Base-by-base conservation (phyloP, 1,139 yeast genomes). In the Candida tetrigidarum region DNA sequence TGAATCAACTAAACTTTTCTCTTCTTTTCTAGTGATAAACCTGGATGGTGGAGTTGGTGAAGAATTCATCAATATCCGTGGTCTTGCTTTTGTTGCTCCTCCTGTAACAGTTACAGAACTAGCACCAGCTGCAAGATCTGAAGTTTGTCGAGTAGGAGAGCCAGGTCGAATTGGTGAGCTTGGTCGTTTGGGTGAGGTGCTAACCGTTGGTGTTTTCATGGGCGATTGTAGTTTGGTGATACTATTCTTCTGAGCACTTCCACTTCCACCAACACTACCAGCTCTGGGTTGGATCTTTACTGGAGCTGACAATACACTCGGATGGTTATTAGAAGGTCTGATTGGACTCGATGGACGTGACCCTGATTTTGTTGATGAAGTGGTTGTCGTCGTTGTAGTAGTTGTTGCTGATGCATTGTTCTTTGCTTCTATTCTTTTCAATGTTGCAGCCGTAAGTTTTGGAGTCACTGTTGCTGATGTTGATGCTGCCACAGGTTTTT, bases 401-500 rank as follows among this genome's bases (percentile, higher is more conserved):
- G 19, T 26, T n/a, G 22, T 38, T 5, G 28, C 30, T 25, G 41
- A 50, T 8, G 27, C 37, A 32, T 39, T 32, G 10, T 36, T 30
- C 29, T 54, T 58, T 27, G 69, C 64, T 48, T 65, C 72, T 5
- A 67, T 54, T 39, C 74, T 50, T 41, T 60, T 66, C 29, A 66
- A 52, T 1, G 73, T 69, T 4, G 74, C 74, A 11, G 58, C 51
- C 0, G 69, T 55, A 12, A 60, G 50, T 30, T 56, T 55, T 0
- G 64, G 60, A 22, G 37, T 49, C 12, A 43, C 20, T 2, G 37
- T 36, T 9, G 42, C 16, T n/a, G 41, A 39, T 3, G 23, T n/a
- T 33, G 18, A 8, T 37, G 44, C 33, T 18, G 20, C 20, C 7
- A 39, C 22, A 6, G 36, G 8, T 23, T 44, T 46, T 12, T 33